These are phyloP conservation scores for Termitomyces sp. DNA, from an alignment of 768 basidiomycete species.

Conservation along the genomic window DNA sequence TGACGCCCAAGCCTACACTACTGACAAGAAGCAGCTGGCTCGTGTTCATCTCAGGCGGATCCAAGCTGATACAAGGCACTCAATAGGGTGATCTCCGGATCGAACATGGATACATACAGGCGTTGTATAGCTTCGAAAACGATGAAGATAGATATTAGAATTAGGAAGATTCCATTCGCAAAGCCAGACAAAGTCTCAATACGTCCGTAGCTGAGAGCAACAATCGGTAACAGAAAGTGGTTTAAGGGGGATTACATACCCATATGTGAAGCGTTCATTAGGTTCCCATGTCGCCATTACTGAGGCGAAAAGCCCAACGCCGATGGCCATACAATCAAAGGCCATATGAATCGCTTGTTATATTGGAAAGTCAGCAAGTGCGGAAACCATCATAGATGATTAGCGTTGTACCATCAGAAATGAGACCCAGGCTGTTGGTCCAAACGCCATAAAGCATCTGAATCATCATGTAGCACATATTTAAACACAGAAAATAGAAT, in stretches of 20 bases:
- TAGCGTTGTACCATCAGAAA: slow-evolving; percentile 77
- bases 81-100: background rate
- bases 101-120: slow-evolving; percentile 49
- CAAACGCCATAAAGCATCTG: slow-evolving; percentile 97
- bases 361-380: slow-evolving; percentile 3
- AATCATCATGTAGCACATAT: slow-evolving; percentile 93
- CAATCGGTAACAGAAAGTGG: background rate
- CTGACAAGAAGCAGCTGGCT: slow-evolving; percentile 89
- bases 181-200: slow-evolving; percentile 98
- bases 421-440: slow-evolving; percentile 95
- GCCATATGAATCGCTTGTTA: slow-evolving; percentile 99
- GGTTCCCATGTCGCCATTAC: slow-evolving; percentile 99
- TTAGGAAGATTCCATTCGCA: slow-evolving; percentile 93
- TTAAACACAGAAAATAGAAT: slow-evolving; percentile 94
- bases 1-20: slow-evolving; percentile 84
- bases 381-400: slow-evolving; percentile 1
- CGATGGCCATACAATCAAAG: slow-evolving; percentile 97
- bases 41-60: slow-evolving; percentile 98
- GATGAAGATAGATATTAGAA: slow-evolving; percentile 95
- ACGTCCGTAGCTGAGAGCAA: slow-evolving; percentile 69
- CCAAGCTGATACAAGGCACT: slow-evolving; percentile 45
- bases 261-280: slow-evolving; percentile 93
- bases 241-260: slow-evolving; percentile 42
- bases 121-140: slow-evolving; percentile 97
- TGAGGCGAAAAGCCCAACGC: slow-evolving; percentile 90